Evolutionary conservation across 352 stramenopile species (phyloP).

Genomic region (Phytophthora pisi): DNA sequence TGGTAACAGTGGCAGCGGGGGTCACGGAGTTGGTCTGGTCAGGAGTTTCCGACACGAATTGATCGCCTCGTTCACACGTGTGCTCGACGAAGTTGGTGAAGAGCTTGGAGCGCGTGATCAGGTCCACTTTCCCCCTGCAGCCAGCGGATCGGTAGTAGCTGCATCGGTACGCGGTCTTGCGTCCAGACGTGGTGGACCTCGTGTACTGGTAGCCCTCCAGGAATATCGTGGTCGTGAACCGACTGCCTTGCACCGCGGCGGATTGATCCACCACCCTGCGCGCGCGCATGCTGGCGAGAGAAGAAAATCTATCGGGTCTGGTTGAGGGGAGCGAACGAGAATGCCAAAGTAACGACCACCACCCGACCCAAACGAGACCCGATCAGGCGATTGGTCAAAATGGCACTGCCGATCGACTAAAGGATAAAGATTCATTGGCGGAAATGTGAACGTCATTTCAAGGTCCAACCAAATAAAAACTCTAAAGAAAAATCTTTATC

Average conservation of each 20-base stretch:
- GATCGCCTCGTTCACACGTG: conserved; percentile 7
- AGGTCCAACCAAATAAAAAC: too few species aligned
- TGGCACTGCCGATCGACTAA: not conserved
- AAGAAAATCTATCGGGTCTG: not conserved
- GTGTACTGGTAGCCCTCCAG: conserved; percentile 11
- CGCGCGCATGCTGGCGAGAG: not conserved
- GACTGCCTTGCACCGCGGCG: conserved; percentile 12
- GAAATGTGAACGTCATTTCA: not conserved
- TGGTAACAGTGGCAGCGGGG: not conserved
- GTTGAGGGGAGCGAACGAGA: not conserved
- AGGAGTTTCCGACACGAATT: not conserved
- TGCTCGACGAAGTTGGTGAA: conserved; percentile 11
- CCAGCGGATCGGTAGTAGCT: conserved; percentile 18
- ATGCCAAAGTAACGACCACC: not conserved
- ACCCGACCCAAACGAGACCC: conserved; percentile 2
- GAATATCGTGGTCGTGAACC: conserved; percentile 13
- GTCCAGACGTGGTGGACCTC: conserved; percentile 1
- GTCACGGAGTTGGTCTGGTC: not conserved
- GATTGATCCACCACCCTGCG: conserved; percentile 10
- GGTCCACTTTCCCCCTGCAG: conserved; percentile 14
- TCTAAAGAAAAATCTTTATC: too few species aligned
- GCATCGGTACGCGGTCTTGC: conserved; percentile 17
- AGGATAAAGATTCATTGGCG: not conserved
- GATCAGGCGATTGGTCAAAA: conserved; percentile 4
- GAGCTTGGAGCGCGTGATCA: conserved; percentile 4